Percentiles rank a stretch among this genome's conserved stretches.
Evolutionary conservation across 192 early-diverging fungal species (phyloP).

Genomic region (Spinellus fusiger): DNA sequence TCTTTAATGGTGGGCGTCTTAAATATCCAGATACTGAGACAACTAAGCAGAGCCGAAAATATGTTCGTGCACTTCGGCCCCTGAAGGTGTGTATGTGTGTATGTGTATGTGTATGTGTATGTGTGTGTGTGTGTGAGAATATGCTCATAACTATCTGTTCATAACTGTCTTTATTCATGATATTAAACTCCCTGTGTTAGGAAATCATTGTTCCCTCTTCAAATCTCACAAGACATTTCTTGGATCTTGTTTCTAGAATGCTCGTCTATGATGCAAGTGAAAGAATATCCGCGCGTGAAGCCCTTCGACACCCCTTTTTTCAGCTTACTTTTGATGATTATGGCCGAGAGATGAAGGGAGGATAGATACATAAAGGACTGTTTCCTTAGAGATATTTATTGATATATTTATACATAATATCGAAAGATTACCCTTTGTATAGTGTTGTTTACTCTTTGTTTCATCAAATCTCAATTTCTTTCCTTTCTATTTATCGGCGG

Average conservation of each 20-base stretch:
- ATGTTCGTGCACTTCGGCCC: conserved; percentile 51
- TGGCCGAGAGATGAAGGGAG: conserved; percentile 1
- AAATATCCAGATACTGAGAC: conserved; percentile 55
- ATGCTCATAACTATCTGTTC: neutral
- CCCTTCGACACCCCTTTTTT: conserved; percentile 84
- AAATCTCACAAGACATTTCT: conserved; percentile 46
- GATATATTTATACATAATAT: neutral
- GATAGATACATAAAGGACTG: neutral
- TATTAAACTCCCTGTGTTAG: conserved; percentile 9
- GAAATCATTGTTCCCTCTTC: conserved; percentile 46
- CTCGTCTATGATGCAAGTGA: conserved; percentile 74
- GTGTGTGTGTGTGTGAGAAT: conserved; percentile 27
- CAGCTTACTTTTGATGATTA: conserved; percentile 4
- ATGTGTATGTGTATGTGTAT: neutral
- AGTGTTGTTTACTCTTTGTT: too few species aligned
- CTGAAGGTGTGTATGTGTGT: conserved; percentile 39
- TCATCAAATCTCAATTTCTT: too few species aligned
- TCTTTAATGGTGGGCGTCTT: conserved; percentile 43
- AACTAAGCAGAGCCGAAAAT: conserved; percentile 50
- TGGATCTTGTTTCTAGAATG: conserved; percentile 65
- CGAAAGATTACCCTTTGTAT: too few species aligned
- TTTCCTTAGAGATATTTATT: neutral
- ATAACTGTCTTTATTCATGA: neutral
- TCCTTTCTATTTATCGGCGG: neutral
- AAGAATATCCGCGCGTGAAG: conserved; percentile 78